Conservation (phyloP, 2,329 filamentous ascomycete genomes). For the Ascochyta pisi region DNA sequence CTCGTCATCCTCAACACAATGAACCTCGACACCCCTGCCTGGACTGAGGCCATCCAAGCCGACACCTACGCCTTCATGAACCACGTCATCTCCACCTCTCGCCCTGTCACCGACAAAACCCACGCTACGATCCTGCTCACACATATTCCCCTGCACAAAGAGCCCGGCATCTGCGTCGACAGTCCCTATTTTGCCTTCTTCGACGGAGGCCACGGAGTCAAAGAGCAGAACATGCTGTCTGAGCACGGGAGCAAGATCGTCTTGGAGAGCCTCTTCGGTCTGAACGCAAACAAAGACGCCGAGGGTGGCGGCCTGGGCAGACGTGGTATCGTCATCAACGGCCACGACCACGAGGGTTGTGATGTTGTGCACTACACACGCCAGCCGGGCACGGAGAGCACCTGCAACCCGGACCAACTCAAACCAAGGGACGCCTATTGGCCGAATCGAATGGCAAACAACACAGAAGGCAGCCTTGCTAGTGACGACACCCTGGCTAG, state of each 20-base stretch:
- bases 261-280: constrained; percentile 83
- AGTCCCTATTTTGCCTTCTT: constrained; percentile 84
- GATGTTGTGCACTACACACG: constrained; percentile 78
- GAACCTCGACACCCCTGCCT: constrained; percentile 87
- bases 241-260: constrained; percentile 71
- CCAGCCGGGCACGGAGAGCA: constrained; percentile 22
- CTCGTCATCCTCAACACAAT: constrained; percentile 90
- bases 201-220: constrained; percentile 69
- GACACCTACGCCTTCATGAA: constrained; percentile 81
- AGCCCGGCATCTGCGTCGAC: constrained; percentile 81
- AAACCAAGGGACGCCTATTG: constrained; percentile 24
- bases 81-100: constrained; percentile 66
- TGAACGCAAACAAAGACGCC: constrained; percentile 68
- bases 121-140: constrained; percentile 86
- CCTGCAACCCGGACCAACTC: constrained; percentile 19
- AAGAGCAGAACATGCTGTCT: constrained; percentile 91
- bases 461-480: constrained; percentile 6
- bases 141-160: constrained; percentile 89
- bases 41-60: constrained; percentile 70
- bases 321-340: constrained; percentile 82
- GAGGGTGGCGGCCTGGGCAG: constrained; percentile 70
- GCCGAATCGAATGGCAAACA: constrained; percentile 12
- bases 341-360: constrained; percentile 95
- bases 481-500: constrained; percentile 3
- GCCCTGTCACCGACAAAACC: constrained; percentile 66